Conservation (phyloP, 2,329 filamentous ascomycete species). For the Penicillium paneum region DNA sequence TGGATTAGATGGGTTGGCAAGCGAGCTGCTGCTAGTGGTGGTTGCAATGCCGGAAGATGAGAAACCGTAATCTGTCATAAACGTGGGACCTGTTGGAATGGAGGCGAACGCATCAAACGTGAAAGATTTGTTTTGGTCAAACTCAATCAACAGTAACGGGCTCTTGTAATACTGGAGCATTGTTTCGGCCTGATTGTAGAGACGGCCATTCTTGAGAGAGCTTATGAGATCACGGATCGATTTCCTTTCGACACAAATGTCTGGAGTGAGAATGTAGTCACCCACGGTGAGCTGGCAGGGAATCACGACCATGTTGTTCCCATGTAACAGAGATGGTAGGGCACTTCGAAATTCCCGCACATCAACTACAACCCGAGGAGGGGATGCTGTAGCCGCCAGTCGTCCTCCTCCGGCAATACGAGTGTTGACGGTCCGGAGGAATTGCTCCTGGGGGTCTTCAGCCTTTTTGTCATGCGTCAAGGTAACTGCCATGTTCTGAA, state of each 20-base stretch:
- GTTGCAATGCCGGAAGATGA: conserved; percentile 35
- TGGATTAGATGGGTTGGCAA: conserved; percentile 60
- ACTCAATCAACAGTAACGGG: conserved; percentile 93
- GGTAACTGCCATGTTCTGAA: conserved; percentile 76
- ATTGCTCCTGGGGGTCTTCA: conserved; percentile 83
- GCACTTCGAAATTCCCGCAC: conserved; percentile 94
- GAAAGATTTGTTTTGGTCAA: conserved; percentile 95
- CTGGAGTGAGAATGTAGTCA: conserved; percentile 89
- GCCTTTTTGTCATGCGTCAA: conserved; percentile 69
- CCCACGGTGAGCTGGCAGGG: conserved; percentile 96
- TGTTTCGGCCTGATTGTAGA: conserved; percentile 87
- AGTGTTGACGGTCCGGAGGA: conserved; percentile 93
- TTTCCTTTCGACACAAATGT: conserved; percentile 92
- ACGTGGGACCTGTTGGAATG: conserved; percentile 39
- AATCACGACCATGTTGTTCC: conserved; percentile 79
- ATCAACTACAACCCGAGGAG: conserved; percentile 88
- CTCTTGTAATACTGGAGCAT: conserved; percentile 92
- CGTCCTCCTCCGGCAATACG: conserved; percentile 91
- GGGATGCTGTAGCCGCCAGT: conserved; percentile 76
- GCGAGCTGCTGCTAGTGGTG: conserved; percentile 59
- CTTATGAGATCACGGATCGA: conserved; percentile 86
- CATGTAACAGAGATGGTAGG: conserved; percentile 85
- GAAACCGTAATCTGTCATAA: conserved; percentile 54
- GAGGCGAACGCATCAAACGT: conserved; percentile 70
- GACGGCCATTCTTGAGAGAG: conserved; percentile 84